phyloP scores from a whole-genome alignment of 768 basidiomycete species.

The Suillus variegatus region DNA sequence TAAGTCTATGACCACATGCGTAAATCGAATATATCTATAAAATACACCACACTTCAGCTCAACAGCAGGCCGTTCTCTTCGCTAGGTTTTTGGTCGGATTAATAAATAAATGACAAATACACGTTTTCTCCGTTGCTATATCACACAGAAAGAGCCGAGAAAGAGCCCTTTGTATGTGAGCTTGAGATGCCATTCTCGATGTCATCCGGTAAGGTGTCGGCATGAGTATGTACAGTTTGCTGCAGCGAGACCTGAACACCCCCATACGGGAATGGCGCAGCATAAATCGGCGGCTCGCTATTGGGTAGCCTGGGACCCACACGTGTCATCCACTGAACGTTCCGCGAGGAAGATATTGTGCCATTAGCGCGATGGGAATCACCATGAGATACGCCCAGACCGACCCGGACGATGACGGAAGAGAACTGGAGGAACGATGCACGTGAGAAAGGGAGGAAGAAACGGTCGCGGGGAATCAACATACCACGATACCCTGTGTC shows the following conservation, averaged over 20 bases:
- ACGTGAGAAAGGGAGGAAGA: not conserved
- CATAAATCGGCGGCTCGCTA: not conserved
- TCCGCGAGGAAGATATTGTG: conserved; percentile 2
- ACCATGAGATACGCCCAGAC: conserved; percentile 22
- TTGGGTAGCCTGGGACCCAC: not conserved
- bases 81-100: not conserved
- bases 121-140: not conserved
- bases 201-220: conserved; percentile 6
- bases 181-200: not conserved
- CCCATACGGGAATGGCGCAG: conserved; percentile 9
- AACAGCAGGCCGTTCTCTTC: not conserved
- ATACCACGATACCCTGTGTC: conserved; percentile 20
- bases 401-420: conserved; percentile 29
- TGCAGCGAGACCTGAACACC: conserved; percentile 11
- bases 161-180: not conserved
- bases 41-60: too few relatives aligned
- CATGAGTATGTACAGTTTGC: conserved; percentile 11
- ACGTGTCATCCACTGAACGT: not conserved
- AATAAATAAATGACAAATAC: too few relatives aligned
- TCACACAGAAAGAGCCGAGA: not conserved
- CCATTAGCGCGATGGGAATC: conserved; percentile 1
- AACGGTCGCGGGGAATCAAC: conserved; percentile 7
- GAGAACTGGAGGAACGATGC: conserved; percentile 19
- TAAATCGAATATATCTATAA: not conserved
- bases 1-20: not conserved